Evolutionary conservation across 805 yeast genomes (phyloP).

Genomic region (Saccharomycopsis fodiens): DNA sequence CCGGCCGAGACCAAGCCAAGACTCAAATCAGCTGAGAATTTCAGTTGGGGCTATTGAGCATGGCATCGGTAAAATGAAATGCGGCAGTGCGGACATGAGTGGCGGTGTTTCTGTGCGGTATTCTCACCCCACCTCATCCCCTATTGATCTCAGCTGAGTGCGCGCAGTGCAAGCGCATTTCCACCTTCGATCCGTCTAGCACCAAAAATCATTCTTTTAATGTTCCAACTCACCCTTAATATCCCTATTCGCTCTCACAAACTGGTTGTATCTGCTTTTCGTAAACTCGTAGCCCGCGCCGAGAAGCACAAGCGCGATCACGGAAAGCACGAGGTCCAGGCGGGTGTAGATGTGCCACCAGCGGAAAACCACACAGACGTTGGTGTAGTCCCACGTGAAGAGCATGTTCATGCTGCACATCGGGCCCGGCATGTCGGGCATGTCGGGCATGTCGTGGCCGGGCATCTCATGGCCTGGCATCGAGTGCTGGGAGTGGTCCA

Average conservation of each 20-base stretch:
- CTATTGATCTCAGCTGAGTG: too few species aligned
- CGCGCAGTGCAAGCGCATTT: too few species aligned
- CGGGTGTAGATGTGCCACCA: conserved; percentile 73
- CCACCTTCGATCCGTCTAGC: too few species aligned
- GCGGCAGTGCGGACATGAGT: too few species aligned
- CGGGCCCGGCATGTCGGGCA: conserved; percentile 33
- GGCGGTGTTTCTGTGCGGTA: too few species aligned
- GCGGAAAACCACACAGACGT: conserved; percentile 63
- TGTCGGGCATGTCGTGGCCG: conserved; percentile 39
- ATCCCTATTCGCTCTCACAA: background rate
- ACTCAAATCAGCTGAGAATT: too few species aligned
- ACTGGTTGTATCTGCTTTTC: conserved; percentile 24
- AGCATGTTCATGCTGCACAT: conserved; percentile 38
- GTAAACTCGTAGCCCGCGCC: conserved; percentile 57
- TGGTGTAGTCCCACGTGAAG: conserved; percentile 70
- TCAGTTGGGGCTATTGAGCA: too few species aligned
- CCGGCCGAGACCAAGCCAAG: too few species aligned
- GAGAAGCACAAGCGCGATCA: conserved; percentile 40
- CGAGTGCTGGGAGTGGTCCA: background rate
- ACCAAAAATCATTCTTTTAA: too few species aligned
- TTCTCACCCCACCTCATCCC: too few species aligned
- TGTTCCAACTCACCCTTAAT: background rate
- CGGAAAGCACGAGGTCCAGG: conserved; percentile 43
- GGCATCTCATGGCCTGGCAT: conserved; percentile 23
- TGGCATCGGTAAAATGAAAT: too few species aligned